phyloP scores from a whole-genome alignment of 2,329 filamentous ascomycete genomes.

The Microdochium paspali region DNA sequence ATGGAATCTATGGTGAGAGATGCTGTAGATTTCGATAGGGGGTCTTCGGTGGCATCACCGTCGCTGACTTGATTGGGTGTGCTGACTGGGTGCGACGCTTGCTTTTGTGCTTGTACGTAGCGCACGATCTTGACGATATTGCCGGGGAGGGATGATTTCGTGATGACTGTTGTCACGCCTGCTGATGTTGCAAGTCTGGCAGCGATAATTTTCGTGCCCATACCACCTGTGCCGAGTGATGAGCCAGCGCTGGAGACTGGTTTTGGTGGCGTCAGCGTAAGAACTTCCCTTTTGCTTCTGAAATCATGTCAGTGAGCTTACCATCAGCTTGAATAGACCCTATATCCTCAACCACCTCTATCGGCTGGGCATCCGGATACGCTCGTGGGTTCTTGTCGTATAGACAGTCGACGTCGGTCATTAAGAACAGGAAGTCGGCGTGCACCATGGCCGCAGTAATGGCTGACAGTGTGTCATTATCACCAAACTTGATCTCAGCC shows the following conservation, averaged over 20 bases:
- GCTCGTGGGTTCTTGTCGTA: slow-evolving; percentile 93
- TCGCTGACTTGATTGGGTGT: neutral
- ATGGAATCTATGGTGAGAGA: slow-evolving; percentile 28
- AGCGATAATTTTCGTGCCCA: slow-evolving; percentile 95
- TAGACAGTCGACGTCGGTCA: slow-evolving; percentile 97
- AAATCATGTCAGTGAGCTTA: too few relatives aligned
- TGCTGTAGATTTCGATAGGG: slow-evolving; percentile 28
- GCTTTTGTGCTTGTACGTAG: slow-evolving; percentile 58
- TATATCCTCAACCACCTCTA: slow-evolving; percentile 90
- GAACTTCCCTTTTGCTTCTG: too few relatives aligned
- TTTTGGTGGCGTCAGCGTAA: too few relatives aligned
- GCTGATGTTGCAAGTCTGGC: slow-evolving; percentile 87
- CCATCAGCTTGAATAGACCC: slow-evolving; percentile 71
- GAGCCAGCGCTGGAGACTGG: slow-evolving; percentile 82
- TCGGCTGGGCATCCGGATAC: slow-evolving; percentile 76
- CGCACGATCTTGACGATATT: slow-evolving; percentile 83
- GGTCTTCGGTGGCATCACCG: slow-evolving; percentile 21
- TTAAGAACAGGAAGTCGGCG: slow-evolving; percentile 91
- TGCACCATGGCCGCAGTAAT: slow-evolving; percentile 97
- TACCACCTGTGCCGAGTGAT: slow-evolving; percentile 83
- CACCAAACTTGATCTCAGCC: slow-evolving; percentile 97
- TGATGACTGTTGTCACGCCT: slow-evolving; percentile 93
- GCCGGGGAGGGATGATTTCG: slow-evolving; percentile 82
- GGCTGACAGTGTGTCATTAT: slow-evolving; percentile 94
- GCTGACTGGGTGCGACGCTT: slow-evolving; percentile 13